phyloP scores from a whole-genome alignment of 2,329 filamentous ascomycete species.

The Aspergillus cejpii region DNA sequence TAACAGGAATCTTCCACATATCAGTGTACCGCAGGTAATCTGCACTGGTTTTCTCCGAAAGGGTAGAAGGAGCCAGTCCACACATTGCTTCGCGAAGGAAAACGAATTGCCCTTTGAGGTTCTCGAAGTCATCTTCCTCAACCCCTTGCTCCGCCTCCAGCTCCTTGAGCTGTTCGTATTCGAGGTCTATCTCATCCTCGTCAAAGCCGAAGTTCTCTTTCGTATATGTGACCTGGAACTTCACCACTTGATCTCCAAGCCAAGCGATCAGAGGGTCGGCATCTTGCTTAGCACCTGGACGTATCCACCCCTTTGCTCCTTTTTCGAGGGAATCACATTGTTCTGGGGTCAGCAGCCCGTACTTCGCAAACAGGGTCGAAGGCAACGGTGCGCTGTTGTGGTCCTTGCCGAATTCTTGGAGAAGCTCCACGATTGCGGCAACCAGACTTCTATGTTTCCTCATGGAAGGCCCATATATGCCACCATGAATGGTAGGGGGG shows the following conservation, averaged over 20 bases:
- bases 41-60: slow-evolving; percentile 33
- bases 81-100: slow-evolving; percentile 40
- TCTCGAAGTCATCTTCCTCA: slow-evolving; percentile 51
- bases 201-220: slow-evolving; percentile 49
- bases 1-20: slow-evolving; percentile 54
- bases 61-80: slow-evolving; percentile 13
- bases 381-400: slow-evolving; percentile 44
- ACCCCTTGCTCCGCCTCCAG: slow-evolving; percentile 52
- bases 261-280: slow-evolving; percentile 47
- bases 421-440: slow-evolving; percentile 36
- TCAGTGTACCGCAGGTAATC: slow-evolving; percentile 41
- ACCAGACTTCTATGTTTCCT: slow-evolving; percentile 42
- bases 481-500: slow-evolving; percentile 34
- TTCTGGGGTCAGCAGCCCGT: slow-evolving; percentile 53
- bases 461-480: slow-evolving; percentile 36
- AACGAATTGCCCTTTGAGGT: slow-evolving; percentile 44
- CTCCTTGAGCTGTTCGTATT: slow-evolving; percentile 56
- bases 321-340: slow-evolving; percentile 58
- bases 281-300: slow-evolving; percentile 24
- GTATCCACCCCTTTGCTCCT: slow-evolving; percentile 43
- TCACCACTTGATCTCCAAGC: slow-evolving; percentile 49
- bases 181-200: slow-evolving; percentile 55
- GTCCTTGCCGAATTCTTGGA: slow-evolving; percentile 39
- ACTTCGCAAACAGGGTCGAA: slow-evolving; percentile 48
- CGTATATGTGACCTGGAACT: slow-evolving; percentile 41